These are phyloP conservation scores for Prinsepia uniflora DNA, from an alignment of 306 rosid species.

Conservation along the genomic window DNA sequence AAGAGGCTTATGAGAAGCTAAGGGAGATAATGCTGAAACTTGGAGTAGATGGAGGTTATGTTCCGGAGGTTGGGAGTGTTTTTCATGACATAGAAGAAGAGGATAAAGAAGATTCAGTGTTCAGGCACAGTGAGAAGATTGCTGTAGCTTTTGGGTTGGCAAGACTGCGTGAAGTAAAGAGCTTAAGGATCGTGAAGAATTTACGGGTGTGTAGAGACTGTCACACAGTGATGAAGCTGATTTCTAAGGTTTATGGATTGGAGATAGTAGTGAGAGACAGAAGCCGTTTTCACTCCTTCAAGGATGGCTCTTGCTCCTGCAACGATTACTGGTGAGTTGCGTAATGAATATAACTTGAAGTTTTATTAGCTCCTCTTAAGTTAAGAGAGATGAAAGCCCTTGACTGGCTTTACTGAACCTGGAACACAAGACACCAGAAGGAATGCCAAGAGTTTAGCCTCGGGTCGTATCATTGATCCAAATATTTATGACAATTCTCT, in stretches of 20 bases:
- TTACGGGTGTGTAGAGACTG: constrained; percentile 76
- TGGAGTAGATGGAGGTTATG: constrained; percentile 52
- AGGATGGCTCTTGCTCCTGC: constrained; percentile 69
- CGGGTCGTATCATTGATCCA: neutral
- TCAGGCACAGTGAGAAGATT: constrained; percentile 80
- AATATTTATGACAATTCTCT: neutral
- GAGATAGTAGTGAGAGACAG: constrained; percentile 76
- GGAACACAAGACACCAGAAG: neutral
- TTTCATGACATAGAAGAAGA: constrained; percentile 82
- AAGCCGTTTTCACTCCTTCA: constrained; percentile 80
- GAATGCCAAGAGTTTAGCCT: neutral
- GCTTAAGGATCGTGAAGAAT: constrained; percentile 72
- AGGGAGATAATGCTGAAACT: constrained; percentile 63
- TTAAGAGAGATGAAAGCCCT: neutral
- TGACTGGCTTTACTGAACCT: neutral
- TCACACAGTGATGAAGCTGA: constrained; percentile 75
- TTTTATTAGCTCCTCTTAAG: neutral
- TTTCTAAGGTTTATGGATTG: constrained; percentile 59
- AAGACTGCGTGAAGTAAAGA: constrained; percentile 46
- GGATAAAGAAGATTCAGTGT: constrained; percentile 75
- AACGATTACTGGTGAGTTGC: constrained; percentile 63
- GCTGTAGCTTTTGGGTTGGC: constrained; percentile 82
- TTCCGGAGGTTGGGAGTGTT: constrained; percentile 56
- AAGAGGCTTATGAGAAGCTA: constrained; percentile 64
- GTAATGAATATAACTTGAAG: neutral